Conservation (phyloP, 768 basidiomycete genomes). For the Lentinula detonsa region DNA sequence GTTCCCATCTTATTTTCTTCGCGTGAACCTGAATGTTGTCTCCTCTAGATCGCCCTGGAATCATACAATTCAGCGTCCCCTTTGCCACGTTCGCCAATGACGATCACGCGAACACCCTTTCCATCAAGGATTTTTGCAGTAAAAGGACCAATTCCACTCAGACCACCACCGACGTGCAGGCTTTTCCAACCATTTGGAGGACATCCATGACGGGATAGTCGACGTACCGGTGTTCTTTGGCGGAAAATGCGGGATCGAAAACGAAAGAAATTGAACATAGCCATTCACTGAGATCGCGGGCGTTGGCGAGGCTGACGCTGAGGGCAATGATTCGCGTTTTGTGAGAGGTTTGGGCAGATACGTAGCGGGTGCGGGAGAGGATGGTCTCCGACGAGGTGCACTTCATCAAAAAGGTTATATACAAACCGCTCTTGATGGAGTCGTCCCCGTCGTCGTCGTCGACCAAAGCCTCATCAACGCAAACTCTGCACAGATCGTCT, state of each 20-base stretch:
- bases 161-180: slow-evolving; percentile 87
- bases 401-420: slow-evolving; percentile 93
- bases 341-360: slow-evolving; percentile 87
- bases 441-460: slow-evolving; percentile 44
- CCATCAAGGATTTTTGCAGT: slow-evolving; percentile 91
- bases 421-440: slow-evolving; percentile 65
- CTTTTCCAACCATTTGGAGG: slow-evolving; percentile 98
- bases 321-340: slow-evolving; percentile 95
- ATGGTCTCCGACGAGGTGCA: slow-evolving; percentile 95
- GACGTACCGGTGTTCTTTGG: slow-evolving; percentile 95
- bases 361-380: slow-evolving; percentile 94
- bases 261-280: slow-evolving; percentile 89
- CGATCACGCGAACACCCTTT: slow-evolving; percentile 84
- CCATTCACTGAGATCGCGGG: slow-evolving; percentile 95
- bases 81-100: slow-evolving; percentile 86
- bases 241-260: slow-evolving; percentile 19
- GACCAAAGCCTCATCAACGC: slow-evolving; percentile 89
- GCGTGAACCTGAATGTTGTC: slow-evolving; percentile 35
- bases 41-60: slow-evolving; percentile 61
- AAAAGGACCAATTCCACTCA: slow-evolving; percentile 88
- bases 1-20: too few relatives aligned
- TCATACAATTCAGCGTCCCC: slow-evolving; percentile 85
- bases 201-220: slow-evolving; percentile 99
- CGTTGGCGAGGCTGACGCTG: slow-evolving; percentile 92
- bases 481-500: slow-evolving; percentile 97